A percentile compares a stretch with the other conserved stretches of the same genome.
phyloP scores from a whole-genome alignment of 257 asterid species.

The Mitragyna speciosa region DNA sequence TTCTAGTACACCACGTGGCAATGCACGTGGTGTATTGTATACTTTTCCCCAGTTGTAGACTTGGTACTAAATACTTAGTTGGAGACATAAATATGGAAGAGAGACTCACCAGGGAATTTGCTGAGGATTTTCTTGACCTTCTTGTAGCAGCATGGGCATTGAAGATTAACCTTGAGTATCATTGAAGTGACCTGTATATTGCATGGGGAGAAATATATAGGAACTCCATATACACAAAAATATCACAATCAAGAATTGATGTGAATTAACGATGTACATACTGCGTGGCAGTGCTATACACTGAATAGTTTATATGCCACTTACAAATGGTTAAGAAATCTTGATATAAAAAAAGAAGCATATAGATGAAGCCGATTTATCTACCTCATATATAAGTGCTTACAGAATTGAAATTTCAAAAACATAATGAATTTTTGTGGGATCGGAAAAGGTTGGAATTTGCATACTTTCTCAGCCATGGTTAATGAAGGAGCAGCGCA shows the following conservation, averaged over 20 bases:
- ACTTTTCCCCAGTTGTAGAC: not conserved
- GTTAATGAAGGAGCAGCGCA: not conserved
- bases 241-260: not conserved
- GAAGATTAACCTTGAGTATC: conserved; percentile 78
- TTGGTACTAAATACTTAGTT: not conserved
- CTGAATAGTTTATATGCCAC: not conserved
- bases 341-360: not conserved
- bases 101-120: conserved; percentile 68
- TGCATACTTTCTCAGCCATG: not conserved
- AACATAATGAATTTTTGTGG: not conserved
- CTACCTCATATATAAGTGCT: too few species aligned
- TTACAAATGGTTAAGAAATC: too few species aligned
- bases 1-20: too few species aligned
- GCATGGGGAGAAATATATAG: too few species aligned
- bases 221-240: not conserved
- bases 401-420: not conserved
- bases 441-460: not conserved
- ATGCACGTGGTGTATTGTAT: too few species aligned
- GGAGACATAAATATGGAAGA: too few species aligned
- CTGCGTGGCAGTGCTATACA: too few species aligned
- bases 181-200: conserved; percentile 51
- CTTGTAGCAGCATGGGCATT: conserved; percentile 82
- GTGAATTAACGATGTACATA: not conserved
- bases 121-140: conserved; percentile 74
- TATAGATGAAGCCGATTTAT: not conserved